Conservation (phyloP, 2,329 filamentous ascomycete species). For the Calonectria pseudoturangicola region DNA sequence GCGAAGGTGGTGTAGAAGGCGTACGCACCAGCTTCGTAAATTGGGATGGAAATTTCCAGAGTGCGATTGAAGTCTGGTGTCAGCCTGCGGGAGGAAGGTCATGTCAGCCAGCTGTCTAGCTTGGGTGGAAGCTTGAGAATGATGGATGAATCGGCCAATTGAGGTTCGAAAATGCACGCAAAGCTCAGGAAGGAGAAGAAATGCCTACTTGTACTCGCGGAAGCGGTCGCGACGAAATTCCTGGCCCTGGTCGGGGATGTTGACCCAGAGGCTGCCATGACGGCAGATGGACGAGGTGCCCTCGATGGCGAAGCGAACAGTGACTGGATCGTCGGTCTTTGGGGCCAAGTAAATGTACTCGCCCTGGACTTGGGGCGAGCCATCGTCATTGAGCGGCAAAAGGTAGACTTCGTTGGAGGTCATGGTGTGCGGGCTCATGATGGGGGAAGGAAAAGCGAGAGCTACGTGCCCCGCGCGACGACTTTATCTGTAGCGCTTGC, state of each 20-base stretch:
- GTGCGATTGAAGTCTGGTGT: conserved; percentile 94
- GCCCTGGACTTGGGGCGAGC: conserved; percentile 90
- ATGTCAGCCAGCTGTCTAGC: conserved; percentile 43
- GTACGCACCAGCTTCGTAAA: conserved; percentile 89
- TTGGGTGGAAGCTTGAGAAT: neutral
- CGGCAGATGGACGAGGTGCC: conserved; percentile 97
- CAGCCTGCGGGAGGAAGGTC: conserved; percentile 72
- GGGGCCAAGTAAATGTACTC: conserved; percentile 95
- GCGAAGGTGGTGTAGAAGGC: conserved; percentile 96
- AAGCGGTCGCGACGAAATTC: conserved; percentile 87
- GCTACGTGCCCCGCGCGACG: conserved; percentile 55
- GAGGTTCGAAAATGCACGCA: neutral
- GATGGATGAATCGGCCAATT: conserved; percentile 31
- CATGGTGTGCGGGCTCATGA: conserved; percentile 76
- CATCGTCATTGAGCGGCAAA: conserved; percentile 92
- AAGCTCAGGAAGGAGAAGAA: neutral
- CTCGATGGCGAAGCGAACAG: conserved; percentile 91
- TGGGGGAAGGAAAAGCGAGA: conserved; percentile 57
- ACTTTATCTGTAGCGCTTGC: conserved; percentile 45
- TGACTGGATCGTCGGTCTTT: conserved; percentile 82
- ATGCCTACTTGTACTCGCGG: conserved; percentile 88
- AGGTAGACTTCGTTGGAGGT: conserved; percentile 86
- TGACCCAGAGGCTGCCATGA: conserved; percentile 96
- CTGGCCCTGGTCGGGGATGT: conserved; percentile 86
- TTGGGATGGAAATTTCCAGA: conserved; percentile 91